These are phyloP conservation scores for Apiotrichum laibachii DNA, from an alignment of 1,284 basidiomycete genomes.

Conservation along the genomic window DNA sequence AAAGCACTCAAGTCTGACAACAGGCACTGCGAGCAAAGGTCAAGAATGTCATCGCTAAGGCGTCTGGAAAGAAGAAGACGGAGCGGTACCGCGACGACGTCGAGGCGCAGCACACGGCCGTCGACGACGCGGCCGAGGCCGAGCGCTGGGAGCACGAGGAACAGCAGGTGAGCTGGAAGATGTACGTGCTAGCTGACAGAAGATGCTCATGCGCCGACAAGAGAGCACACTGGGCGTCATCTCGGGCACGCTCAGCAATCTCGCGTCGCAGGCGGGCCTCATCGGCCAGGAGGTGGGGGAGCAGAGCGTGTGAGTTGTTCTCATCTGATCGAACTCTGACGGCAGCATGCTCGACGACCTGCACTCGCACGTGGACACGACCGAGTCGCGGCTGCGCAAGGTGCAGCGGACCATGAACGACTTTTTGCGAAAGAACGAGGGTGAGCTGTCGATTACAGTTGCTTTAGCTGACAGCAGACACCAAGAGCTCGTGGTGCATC, in stretches of 20 bases:
- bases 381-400: constrained; percentile 65
- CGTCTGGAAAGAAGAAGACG: background rate
- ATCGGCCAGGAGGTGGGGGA: constrained; percentile 85
- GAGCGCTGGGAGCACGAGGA: constrained; percentile 71
- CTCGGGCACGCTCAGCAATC: constrained; percentile 71
- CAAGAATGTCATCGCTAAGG: background rate
- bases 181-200: background rate
- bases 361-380: constrained; percentile 67
- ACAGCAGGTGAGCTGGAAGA: constrained; percentile 60
- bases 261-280: constrained; percentile 81
- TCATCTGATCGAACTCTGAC: background rate
- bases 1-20: background rate
- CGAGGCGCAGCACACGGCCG: constrained; percentile 27
- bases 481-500: constrained; percentile 70
- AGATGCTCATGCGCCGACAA: constrained; percentile 82
- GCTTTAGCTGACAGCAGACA: constrained; percentile 54
- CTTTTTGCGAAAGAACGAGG: constrained; percentile 79
- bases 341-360: constrained; percentile 77
- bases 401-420: constrained; percentile 72
- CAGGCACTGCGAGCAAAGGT: constrained; percentile 7
- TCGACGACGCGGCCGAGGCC: constrained; percentile 62
- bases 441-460: constrained; percentile 48
- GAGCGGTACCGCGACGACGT: constrained; percentile 8
- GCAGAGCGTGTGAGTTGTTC: constrained; percentile 70
- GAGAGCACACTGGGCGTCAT: constrained; percentile 81